Evolutionary conservation across 1,284 basidiomycete genomes (phyloP).

Genomic region (Moniliophthora roreri): DNA sequence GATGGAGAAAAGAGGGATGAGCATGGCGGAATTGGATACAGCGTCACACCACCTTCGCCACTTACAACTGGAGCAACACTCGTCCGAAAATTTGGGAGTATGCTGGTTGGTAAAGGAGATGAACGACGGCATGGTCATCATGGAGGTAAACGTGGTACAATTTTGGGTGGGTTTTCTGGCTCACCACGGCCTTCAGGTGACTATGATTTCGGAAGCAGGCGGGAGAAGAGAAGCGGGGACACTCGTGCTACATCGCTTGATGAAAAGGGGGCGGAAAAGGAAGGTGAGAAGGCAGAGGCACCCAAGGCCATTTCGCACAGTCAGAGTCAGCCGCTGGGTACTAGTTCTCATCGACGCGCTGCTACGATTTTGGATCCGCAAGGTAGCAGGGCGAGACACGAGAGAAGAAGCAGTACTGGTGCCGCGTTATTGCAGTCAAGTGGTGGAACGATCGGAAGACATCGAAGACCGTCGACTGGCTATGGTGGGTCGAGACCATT

Average conservation of each 20-base stretch:
- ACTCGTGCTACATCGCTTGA: conserved; percentile 20
- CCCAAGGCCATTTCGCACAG: conserved; percentile 41
- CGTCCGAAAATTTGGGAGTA: conserved; percentile 70
- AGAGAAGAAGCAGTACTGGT: conserved; percentile 75
- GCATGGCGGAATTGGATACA: conserved; percentile 17
- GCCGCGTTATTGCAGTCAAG: conserved; percentile 49
- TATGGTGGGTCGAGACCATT: conserved; percentile 44
- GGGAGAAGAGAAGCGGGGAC: conserved; percentile 15
- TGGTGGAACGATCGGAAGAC: conserved; percentile 62
- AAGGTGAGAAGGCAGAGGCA: conserved; percentile 2
- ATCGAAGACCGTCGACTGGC: conserved; percentile 66
- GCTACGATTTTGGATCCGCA: conserved; percentile 74
- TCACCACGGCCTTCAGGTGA: conserved; percentile 49
- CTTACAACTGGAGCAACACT: conserved; percentile 64
- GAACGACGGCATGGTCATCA: conserved; percentile 35
- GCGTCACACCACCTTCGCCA: conserved; percentile 32
- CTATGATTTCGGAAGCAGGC: conserved; percentile 23
- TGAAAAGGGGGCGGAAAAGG: conserved; percentile 24
- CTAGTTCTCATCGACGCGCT: conserved; percentile 60
- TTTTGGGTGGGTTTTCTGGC: conserved; percentile 38
- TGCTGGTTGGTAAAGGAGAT: conserved; percentile 54
- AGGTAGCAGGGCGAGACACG: conserved; percentile 48
- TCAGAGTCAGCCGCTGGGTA: conserved; percentile 53
- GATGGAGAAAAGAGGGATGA: conserved; percentile 25
- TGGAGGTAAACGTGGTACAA: conserved; percentile 46